A percentile compares a stretch with the other conserved stretches of the same genome.
These are phyloP conservation scores for Syzygium jambos DNA, from an alignment of 345 rosid genomes.

Conservation along the genomic window DNA sequence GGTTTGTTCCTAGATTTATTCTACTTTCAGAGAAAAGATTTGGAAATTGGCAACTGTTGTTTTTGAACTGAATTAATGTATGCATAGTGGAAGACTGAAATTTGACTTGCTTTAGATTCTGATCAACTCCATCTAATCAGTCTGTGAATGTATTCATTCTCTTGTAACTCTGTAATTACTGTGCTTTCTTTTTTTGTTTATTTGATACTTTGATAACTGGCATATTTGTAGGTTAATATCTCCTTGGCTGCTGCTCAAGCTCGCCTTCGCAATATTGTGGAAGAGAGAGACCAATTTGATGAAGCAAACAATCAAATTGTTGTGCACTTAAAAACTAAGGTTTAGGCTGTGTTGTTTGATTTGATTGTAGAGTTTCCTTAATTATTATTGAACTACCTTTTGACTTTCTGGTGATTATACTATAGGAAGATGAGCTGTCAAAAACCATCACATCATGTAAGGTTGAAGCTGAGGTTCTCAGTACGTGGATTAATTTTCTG, in stretches of 20 bases:
- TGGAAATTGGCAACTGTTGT: not conserved
- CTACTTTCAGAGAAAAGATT: not conserved
- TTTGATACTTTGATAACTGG: not conserved
- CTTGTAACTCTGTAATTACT: not conserved
- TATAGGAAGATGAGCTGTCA: slow-evolving; percentile 85
- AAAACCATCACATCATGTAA: slow-evolving; percentile 64
- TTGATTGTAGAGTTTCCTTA: not conserved
- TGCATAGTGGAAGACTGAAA: not conserved
- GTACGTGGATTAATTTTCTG: slow-evolving; percentile 87
- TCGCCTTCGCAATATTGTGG: slow-evolving; percentile 62
- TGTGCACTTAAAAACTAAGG: slow-evolving; percentile 81
- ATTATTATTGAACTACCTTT: not conserved
- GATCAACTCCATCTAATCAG: not conserved
- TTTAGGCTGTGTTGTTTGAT: slow-evolving; percentile 1
- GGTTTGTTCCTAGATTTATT: not conserved
- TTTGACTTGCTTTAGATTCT: not conserved
- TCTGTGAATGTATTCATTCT: not conserved
- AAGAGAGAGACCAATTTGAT: slow-evolving; percentile 90
- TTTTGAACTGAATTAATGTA: not conserved
- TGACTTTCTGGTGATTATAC: not conserved
- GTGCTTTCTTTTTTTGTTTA: not conserved
- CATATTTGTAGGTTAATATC: slow-evolving; percentile 54
- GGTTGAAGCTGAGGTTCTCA: slow-evolving; percentile 72
- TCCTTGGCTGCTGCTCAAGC: slow-evolving; percentile 89
- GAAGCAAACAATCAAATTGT: slow-evolving; percentile 89